Conservation (phyloP, 176 grass and related monocot species). For the Oryza coarctata region DNA sequence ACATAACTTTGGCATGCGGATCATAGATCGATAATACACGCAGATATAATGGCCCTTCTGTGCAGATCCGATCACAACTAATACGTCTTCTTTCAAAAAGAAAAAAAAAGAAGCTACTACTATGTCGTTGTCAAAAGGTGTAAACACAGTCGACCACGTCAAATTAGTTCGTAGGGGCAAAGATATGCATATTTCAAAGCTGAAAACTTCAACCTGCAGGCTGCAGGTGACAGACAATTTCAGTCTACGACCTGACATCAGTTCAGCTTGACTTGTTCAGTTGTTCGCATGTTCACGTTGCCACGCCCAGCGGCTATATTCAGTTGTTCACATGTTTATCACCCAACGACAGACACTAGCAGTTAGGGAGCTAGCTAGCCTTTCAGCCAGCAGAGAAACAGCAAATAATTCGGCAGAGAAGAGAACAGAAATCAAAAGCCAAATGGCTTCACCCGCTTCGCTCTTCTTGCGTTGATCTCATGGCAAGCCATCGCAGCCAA, state of each 20-base stretch:
- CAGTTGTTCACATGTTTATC: background rate
- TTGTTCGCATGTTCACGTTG: background rate
- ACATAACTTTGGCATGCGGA: too few species aligned
- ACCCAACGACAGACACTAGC: background rate
- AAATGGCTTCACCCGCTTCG: too few species aligned
- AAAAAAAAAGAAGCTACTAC: too few species aligned
- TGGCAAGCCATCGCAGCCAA: background rate
- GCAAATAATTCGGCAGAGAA: too few species aligned
- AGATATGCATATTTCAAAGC: background rate
- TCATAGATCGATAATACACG: too few species aligned
- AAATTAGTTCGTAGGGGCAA: too few species aligned
- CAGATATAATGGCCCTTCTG: too few species aligned
- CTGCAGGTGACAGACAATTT: background rate
- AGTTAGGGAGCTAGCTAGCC: background rate
- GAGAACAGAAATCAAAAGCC: too few species aligned
- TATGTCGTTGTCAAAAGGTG: background rate
- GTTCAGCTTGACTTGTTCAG: background rate
- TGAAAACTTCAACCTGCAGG: background rate
- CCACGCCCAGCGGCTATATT: background rate
- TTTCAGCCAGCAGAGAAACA: too few species aligned
- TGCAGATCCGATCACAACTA: too few species aligned
- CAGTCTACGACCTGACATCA: background rate
- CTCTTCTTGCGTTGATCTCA: too few species aligned
- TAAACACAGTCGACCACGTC: background rate
- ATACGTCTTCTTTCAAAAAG: too few species aligned